Base-by-base conservation (phyloP, 192 early-diverging fungal genomes). In the Lobosporangium transversale region DNA sequence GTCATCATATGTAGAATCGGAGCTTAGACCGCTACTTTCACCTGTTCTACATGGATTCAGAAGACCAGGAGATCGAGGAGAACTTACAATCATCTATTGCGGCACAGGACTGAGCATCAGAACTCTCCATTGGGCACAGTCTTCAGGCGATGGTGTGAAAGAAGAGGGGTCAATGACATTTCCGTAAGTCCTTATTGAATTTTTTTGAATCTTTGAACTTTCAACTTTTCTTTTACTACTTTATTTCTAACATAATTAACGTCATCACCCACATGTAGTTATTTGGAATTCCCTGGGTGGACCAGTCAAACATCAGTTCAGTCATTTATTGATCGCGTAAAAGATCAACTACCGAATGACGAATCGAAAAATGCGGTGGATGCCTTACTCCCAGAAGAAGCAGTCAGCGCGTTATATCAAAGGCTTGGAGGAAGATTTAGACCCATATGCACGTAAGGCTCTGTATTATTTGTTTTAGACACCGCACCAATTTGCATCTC, bases 221-320 rank as follows among this genome's bases (percentile, higher is more conserved):
- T n/a, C n/a, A n/a, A n/a, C n/a, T n/a, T n/a, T n/a, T n/a, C n/a
- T n/a, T n/a, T n/a, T n/a, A n/a, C n/a, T n/a, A n/a, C n/a, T n/a
- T n/a, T n/a, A n/a, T n/a, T n/a, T n/a, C n/a, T n/a, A n/a, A n/a
- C n/a, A n/a, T n/a, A n/a, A n/a, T n/a, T n/a, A n/a, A n/a, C n/a
- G n/a, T n/a, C n/a, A n/a, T n/a, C n/a, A n/a, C n/a, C n/a, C n/a
- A n/a, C n/a, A n/a, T n/a, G n/a, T n/a, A n/a, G n/a, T n/a, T 53
- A 56, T 29, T 47, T 66, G 23, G 60, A 65, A 30, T 65, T 65
- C 50, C 62, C 62, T 54, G 54, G 64, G 49, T 66, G 64, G 64
- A 37, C 23, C 7, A 54, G 20, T 49, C 44, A 29, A 24, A 54
- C 26, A 29, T 59, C 58, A 24, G 30, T 47, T 29, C 58, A 59